A percentile compares a stretch with the other conserved stretches of the same genome.
Conservation (phyloP, 2,329 filamentous ascomycete genomes). For the Piedraia hortae region DNA sequence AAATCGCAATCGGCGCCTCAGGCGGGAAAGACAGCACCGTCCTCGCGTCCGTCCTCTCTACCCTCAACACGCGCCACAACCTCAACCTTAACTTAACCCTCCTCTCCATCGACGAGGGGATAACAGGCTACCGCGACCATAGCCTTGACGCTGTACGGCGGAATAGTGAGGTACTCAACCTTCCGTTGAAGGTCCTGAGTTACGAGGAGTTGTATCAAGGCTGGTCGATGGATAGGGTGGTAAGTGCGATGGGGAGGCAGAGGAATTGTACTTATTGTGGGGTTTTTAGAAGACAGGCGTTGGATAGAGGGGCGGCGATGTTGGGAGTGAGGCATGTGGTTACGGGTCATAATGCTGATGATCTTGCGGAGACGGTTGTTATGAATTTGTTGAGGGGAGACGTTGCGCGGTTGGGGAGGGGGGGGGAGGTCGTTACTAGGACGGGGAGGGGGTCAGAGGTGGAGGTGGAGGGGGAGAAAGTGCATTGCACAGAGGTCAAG, state of each 20-base stretch:
- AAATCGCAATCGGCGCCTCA: slow-evolving; percentile 79
- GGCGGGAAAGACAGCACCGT: slow-evolving; percentile 96
- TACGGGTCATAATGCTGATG: slow-evolving; percentile 91
- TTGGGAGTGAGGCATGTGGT: slow-evolving; percentile 79
- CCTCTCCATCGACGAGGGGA: slow-evolving; percentile 86
- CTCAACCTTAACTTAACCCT: slow-evolving; percentile 70
- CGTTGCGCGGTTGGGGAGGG: slow-evolving; percentile 58
- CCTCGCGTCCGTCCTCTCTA: slow-evolving; percentile 78
- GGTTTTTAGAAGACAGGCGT: slow-evolving; percentile 76
- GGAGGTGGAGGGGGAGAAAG: slow-evolving; percentile 5
- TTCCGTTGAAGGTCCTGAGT: slow-evolving; percentile 74
- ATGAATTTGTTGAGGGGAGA: slow-evolving; percentile 93
- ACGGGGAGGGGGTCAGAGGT: slow-evolving; percentile 12
- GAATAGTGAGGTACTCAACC: slow-evolving; percentile 70
- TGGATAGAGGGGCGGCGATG: slow-evolving; percentile 74
- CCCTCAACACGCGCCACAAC: slow-evolving; percentile 64
- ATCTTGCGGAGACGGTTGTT: slow-evolving; percentile 85
- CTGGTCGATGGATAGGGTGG: slow-evolving; percentile 98
- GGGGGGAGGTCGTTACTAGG: slow-evolving; percentile 60
- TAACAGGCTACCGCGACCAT: slow-evolving; percentile 89
- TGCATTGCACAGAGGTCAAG: slow-evolving; percentile 61
- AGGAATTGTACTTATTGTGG: slow-evolving; percentile 98
- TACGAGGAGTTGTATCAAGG: slow-evolving; percentile 89
- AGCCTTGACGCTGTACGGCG: slow-evolving; percentile 88
- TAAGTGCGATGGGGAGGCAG: slow-evolving; percentile 87